Conservation (phyloP, 495 filamentous ascomycete genomes). For the Neurospora sp. region DNA sequence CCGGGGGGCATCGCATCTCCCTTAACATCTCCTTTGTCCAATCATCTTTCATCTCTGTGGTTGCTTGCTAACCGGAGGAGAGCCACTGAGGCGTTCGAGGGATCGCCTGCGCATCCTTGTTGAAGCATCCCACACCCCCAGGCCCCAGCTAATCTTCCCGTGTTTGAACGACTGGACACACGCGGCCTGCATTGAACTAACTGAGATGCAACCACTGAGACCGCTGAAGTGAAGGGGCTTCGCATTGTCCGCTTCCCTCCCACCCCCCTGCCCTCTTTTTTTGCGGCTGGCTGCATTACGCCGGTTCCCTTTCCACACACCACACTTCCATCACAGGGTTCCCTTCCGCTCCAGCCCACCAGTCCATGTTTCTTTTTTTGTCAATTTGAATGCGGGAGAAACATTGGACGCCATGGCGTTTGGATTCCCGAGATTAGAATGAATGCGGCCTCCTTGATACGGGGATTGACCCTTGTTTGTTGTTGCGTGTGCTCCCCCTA, state of each 20-base stretch:
- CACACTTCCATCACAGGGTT: background rate
- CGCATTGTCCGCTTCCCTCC: background rate
- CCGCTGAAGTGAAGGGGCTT: background rate
- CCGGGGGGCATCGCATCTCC: background rate
- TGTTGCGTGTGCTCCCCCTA: background rate
- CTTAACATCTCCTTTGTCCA: background rate
- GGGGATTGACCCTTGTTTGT: background rate
- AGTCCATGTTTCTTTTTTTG: background rate
- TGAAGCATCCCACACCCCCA: background rate
- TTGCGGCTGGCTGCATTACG: background rate
- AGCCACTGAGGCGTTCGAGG: background rate
- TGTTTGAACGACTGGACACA: background rate
- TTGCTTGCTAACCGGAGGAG: background rate
- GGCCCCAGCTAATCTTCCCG: background rate
- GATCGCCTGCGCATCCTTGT: background rate
- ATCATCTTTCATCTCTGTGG: background rate
- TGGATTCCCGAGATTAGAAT: background rate
- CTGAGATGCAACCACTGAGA: background rate
- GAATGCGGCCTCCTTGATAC: background rate
- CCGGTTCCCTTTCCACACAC: background rate
- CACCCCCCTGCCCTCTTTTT: background rate
- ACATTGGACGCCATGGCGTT: background rate
- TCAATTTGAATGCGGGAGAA: background rate
- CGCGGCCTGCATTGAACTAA: background rate
- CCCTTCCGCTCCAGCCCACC: background rate